Evolutionary conservation across 371 early-diverging fungal genomes (phyloP), one percentile per base, ranked within the genome.

Genomic region (Mortierella sp.): DNA sequence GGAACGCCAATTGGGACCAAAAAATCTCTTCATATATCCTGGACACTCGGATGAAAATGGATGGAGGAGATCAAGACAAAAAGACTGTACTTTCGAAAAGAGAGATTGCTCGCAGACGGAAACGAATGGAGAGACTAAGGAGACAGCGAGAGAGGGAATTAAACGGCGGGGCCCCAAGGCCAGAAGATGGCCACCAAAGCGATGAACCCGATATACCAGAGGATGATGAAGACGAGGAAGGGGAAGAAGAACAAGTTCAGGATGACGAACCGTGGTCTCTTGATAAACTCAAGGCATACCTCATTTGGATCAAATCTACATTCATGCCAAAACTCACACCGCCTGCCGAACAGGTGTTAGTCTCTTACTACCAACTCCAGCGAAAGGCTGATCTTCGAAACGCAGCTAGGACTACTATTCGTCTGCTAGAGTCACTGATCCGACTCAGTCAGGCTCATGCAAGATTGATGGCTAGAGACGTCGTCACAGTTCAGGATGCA

Each of bases 401-500:
- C 59, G 87, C 91, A 0, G 94, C 92, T 0, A 83, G 94, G 55
- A 93, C 94, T 21, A 94, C 94, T 1, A 93, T 96, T 50, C 90
- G 97, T 32, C 86, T 96, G 52, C 84, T 97, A 48, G 97, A 97
- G 80, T 92, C 92, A 53, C 73, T 97, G 63, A 93, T 97, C 22
- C 86, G 97, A 21, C 83, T 97, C 55, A 86, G 93, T 9, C 96
- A 97, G 76, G 96, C 97, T 0, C 96, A 95, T 85, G 96, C 94
- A 11, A 75, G 88, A 21, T 83, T 93, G 15, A 90, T 92, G 92
- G 86, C 86, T 24, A 84, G 87, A 22, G 63, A 88, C 47, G 68
- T 66, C 13, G 94, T 92, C 50, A 82, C 79, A 0, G 84, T 90
- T 4, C 78, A 84, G 59, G 94, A 94, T 82, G 93, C 94, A 0